Evolutionary conservation across 2,329 filamentous ascomycete genomes (phyloP).

Genomic region (Neurospora crassa): DNA sequence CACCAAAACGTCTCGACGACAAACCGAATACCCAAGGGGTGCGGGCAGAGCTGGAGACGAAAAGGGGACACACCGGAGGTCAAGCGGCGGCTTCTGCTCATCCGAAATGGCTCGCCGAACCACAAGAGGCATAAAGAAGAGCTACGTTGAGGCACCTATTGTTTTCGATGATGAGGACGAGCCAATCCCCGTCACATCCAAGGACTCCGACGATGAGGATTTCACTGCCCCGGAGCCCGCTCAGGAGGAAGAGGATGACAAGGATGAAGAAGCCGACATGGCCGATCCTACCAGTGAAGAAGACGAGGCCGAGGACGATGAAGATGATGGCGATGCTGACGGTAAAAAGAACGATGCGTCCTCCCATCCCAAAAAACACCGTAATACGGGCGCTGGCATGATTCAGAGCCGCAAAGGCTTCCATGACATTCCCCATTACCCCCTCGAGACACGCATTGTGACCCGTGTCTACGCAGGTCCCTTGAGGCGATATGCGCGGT

Average conservation of each 20-base stretch:
- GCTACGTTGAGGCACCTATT: conserved; percentile 14
- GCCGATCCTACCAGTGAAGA: conserved; percentile 10
- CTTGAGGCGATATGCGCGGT: conserved; percentile 25
- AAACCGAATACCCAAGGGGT: neutral
- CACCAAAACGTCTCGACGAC: neutral
- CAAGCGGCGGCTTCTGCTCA: neutral
- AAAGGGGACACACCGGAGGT: neutral
- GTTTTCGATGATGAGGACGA: conserved; percentile 14
- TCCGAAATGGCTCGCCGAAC: conserved; percentile 9
- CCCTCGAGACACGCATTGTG: conserved; percentile 20
- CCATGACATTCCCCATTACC: conserved; percentile 26
- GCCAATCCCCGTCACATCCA: conserved; percentile 6
- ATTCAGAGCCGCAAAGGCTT: conserved; percentile 18
- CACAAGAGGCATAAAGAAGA: conserved; percentile 13
- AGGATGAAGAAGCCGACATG: conserved; percentile 7
- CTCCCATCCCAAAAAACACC: conserved; percentile 7
- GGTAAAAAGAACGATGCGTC: neutral
- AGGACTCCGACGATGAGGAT: conserved; percentile 13
- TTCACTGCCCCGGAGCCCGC: conserved; percentile 13
- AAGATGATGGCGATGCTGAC: neutral
- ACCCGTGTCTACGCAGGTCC: conserved; percentile 29
- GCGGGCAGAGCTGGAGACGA: neutral
- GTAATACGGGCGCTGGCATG: conserved; percentile 16
- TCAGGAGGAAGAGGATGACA: conserved; percentile 11
- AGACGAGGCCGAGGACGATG: conserved; percentile 1